Conservation (phyloP, 2,329 filamentous ascomycete genomes). For the Xylariomycetidae sp. region DNA sequence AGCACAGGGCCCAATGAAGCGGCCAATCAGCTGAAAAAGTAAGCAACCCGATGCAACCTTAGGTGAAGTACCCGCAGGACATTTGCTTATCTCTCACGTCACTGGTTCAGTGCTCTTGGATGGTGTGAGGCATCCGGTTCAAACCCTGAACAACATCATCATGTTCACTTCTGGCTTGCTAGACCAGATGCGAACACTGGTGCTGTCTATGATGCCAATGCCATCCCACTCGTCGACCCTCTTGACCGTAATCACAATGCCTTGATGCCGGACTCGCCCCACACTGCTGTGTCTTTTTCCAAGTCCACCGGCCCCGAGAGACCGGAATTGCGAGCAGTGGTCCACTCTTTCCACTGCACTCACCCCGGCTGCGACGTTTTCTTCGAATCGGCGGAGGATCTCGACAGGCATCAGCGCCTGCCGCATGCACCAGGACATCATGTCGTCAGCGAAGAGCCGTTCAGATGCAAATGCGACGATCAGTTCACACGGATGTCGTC, state of each 20-base stretch:
- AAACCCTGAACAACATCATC: neutral
- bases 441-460: constrained; percentile 1
- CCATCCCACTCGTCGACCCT: neutral
- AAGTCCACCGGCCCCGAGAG: neutral
- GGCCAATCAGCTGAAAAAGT: neutral
- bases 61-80: too few relatives aligned
- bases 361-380: neutral
- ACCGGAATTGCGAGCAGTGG: neutral
- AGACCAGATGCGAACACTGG: too few relatives aligned
- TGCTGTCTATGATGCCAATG: neutral
- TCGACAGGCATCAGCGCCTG: neutral
- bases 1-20: neutral
- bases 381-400: neutral
- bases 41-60: neutral
- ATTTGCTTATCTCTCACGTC: too few relatives aligned
- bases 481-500: constrained; percentile 2
- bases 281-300: neutral
- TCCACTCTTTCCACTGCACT: neutral
- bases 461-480: constrained; percentile 5
- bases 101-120: too few relatives aligned
- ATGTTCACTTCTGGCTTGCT: too few relatives aligned
- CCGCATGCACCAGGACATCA: constrained; percentile 1
- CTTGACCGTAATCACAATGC: neutral
- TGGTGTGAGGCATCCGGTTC: neutral
- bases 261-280: neutral